Evolutionary conservation across 208 protist genomes (phyloP).

Genomic region (Sergeia podlipaevii): DNA sequence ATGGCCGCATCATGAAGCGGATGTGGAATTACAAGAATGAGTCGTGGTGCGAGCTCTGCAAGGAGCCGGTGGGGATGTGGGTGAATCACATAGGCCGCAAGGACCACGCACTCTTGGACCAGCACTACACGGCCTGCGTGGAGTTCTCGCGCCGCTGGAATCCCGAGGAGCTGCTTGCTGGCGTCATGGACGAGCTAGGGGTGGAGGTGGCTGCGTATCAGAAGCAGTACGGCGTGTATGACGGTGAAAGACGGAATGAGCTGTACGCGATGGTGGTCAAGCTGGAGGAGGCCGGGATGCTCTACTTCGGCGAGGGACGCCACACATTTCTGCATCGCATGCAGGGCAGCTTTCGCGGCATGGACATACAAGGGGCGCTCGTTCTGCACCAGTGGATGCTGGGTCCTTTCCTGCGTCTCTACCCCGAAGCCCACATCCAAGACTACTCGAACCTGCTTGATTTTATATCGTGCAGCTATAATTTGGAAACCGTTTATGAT

Average conservation of each 20-base stretch:
- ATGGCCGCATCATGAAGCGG: slow-evolving; percentile 80
- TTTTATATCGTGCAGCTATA: slow-evolving; percentile 88
- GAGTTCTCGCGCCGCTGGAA: slow-evolving; percentile 82
- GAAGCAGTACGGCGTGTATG: slow-evolving; percentile 37
- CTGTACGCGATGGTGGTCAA: slow-evolving; percentile 76
- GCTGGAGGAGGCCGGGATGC: slow-evolving; percentile 76
- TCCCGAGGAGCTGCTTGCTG: slow-evolving; percentile 50
- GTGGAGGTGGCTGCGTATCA: slow-evolving; percentile 56
- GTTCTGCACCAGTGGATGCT: slow-evolving; percentile 85
- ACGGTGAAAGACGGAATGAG: slow-evolving; percentile 62
- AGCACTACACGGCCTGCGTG: slow-evolving; percentile 82
- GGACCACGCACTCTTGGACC: slow-evolving; percentile 86
- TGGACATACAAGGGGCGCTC: slow-evolving; percentile 83
- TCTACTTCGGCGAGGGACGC: slow-evolving; percentile 75
- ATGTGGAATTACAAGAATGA: slow-evolving; percentile 83
- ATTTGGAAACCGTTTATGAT: slow-evolving; percentile 93
- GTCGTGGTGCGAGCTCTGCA: slow-evolving; percentile 90
- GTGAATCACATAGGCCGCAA: slow-evolving; percentile 86
- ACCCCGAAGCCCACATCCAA: slow-evolving; percentile 85
- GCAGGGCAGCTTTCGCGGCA: slow-evolving; percentile 77
- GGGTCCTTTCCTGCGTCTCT: slow-evolving; percentile 76
- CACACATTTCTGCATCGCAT: slow-evolving; percentile 80
- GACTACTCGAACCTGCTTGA: slow-evolving; percentile 89
- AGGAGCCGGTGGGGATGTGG: slow-evolving; percentile 83
- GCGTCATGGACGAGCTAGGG: slow-evolving; percentile 51